These are phyloP conservation scores for Aureobasidium sp. DNA, from an alignment of 2,329 filamentous ascomycete species.

Conservation along the genomic window DNA sequence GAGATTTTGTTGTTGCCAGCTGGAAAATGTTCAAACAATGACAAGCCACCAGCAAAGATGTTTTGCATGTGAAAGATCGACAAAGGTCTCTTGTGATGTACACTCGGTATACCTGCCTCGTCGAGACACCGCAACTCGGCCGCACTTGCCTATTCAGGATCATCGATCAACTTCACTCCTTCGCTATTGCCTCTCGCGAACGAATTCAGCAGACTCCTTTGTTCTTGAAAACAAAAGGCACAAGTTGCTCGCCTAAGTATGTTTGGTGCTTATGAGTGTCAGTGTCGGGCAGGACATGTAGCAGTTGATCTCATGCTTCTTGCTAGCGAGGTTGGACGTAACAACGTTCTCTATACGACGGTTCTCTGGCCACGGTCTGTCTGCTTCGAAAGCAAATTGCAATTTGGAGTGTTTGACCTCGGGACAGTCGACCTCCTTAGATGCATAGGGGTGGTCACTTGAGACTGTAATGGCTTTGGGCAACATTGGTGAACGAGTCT, in stretches of 20 bases:
- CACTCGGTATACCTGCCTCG: not conserved
- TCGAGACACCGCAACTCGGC: not conserved
- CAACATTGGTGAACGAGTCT: too few species aligned
- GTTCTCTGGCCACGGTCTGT: too few species aligned
- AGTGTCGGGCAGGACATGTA: too few species aligned
- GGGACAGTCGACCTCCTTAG: too few species aligned
- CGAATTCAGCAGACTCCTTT: not conserved
- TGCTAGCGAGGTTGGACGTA: too few species aligned
- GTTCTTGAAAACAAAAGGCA: not conserved
- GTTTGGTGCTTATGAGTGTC: too few species aligned
- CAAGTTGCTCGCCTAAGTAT: not conserved
- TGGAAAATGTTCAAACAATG: not conserved
- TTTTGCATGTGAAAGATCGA: not conserved
- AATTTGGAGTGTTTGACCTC: too few species aligned
- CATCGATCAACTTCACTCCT: not conserved
- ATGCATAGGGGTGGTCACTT: too few species aligned
- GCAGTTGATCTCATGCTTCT: too few species aligned
- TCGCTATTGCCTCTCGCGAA: not conserved
- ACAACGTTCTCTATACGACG: too few species aligned
- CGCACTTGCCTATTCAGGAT: not conserved
- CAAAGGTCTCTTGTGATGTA: not conserved
- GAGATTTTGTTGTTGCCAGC: not conserved
- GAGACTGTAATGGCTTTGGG: too few species aligned
- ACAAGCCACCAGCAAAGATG: not conserved
- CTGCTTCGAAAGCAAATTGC: too few species aligned